A percentile compares a stretch with the other conserved stretches of the same genome.
Evolutionary conservation across 768 basidiomycete species (phyloP).

Genomic region (Naganishia antarctica): DNA sequence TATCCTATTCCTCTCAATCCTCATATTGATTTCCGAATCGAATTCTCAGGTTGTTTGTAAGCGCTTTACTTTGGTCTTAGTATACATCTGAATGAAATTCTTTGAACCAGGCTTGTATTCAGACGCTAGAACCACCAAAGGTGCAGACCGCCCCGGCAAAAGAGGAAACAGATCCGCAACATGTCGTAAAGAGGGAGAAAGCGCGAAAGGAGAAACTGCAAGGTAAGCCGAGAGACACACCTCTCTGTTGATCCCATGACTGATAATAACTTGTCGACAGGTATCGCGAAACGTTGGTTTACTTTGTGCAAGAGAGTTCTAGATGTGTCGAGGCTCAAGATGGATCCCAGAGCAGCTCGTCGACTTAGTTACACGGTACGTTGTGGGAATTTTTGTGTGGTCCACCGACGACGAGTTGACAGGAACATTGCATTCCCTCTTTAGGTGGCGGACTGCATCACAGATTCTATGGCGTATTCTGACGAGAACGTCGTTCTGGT

Average conservation of each 20-base stretch:
- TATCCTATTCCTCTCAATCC: neutral
- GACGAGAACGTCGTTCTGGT: neutral
- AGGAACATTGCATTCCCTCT: neutral
- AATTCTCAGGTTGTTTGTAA: conserved; percentile 5
- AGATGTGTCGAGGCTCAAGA: neutral
- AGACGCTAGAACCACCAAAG: neutral
- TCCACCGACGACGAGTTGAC: neutral
- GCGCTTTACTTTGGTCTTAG: neutral
- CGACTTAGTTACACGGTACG: neutral
- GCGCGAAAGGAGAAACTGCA: conserved; percentile 2
- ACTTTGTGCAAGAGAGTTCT: conserved; percentile 1
- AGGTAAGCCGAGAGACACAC: neutral
- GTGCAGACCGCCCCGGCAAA: neutral
- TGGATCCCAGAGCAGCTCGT: neutral
- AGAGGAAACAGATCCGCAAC: neutral
- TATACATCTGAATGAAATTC: neutral
- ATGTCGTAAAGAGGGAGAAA: neutral
- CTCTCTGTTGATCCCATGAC: neutral
- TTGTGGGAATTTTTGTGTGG: too few species aligned
- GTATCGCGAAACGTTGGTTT: neutral
- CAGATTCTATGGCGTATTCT: conserved; percentile 6
- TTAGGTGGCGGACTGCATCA: conserved; percentile 4
- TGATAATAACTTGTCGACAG: neutral
- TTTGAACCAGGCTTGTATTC: neutral
- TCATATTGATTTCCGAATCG: neutral